These are phyloP conservation scores for Xylaria sp. DNA, from an alignment of 2,329 filamentous ascomycete genomes.

Conservation along the genomic window DNA sequence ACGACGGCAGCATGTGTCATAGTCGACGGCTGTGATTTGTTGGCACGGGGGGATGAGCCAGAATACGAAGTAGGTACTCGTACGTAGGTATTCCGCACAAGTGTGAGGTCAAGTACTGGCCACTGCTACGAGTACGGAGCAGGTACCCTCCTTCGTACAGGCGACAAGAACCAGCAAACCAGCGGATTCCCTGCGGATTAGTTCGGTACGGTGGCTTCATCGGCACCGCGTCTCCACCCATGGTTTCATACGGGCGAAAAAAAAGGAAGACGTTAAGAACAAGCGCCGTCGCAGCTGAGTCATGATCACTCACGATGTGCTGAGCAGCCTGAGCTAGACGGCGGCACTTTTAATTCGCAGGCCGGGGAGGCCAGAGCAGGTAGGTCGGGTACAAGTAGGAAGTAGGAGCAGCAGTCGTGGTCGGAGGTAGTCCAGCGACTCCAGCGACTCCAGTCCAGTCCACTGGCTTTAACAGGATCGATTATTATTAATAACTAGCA, in stretches of 20 bases:
- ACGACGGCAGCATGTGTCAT: background rate
- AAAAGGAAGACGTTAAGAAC: background rate
- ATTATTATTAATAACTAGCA: background rate
- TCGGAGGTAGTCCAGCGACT: background rate
- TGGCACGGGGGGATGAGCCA: background rate
- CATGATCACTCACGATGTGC: background rate
- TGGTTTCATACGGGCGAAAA: background rate
- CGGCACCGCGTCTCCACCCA: constrained; percentile 8
- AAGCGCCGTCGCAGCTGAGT: constrained; percentile 6
- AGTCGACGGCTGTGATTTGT: background rate
- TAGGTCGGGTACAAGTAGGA: background rate
- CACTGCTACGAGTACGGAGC: no score
- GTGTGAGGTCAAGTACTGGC: no score
- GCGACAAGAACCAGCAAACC: no score
- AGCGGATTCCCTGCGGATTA: no score
- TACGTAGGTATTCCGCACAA: no score
- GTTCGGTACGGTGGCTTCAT: constrained; percentile 1
- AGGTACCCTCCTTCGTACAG: no score
- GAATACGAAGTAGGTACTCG: background rate
- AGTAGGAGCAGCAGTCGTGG: background rate
- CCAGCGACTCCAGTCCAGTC: no score
- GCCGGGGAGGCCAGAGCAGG: no score
- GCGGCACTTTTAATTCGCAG: no score
- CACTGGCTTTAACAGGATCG: background rate
- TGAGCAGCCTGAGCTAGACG: no score